Evolutionary conservation across 2,329 filamentous ascomycete species (phyloP).

Genomic region (Scedosporium dehoogii): DNA sequence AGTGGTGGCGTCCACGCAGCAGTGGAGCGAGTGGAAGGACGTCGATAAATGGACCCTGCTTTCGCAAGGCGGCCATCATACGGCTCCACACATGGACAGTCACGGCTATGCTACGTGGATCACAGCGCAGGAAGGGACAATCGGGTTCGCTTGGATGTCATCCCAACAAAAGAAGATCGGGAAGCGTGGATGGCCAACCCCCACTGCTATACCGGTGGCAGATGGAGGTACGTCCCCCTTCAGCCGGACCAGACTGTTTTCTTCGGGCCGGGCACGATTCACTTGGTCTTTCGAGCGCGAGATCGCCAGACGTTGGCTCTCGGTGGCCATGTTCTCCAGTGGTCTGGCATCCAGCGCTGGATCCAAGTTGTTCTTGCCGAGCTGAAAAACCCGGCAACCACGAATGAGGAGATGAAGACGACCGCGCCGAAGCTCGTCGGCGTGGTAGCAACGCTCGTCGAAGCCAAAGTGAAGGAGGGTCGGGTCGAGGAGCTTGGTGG

Average conservation of each 20-base stretch:
- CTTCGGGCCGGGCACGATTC: constrained; percentile 23
- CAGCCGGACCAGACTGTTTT: constrained; percentile 23
- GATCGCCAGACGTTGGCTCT: constrained; percentile 19
- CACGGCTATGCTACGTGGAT: constrained; percentile 24
- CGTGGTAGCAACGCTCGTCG: neutral
- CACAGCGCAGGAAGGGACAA: constrained; percentile 15
- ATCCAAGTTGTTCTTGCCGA: constrained; percentile 12
- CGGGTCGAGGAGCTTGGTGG: neutral
- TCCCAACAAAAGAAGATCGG: constrained; percentile 15
- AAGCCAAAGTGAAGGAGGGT: constrained; percentile 2
- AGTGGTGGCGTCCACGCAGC: constrained; percentile 13
- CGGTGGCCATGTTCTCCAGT: constrained; percentile 23
- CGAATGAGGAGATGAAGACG: constrained; percentile 4
- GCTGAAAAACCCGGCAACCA: constrained; percentile 1
- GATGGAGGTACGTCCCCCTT: constrained; percentile 22
- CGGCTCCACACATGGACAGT: constrained; percentile 22
- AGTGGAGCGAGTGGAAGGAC: constrained; percentile 23
- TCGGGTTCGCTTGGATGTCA: constrained; percentile 22
- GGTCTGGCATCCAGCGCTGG: constrained; percentile 21
- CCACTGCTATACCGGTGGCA: constrained; percentile 4
- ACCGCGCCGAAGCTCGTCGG: constrained; percentile 2
- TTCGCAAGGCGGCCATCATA: constrained; percentile 23
- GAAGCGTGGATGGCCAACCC: neutral
- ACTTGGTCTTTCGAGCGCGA: constrained; percentile 22
- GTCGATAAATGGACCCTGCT: constrained; percentile 22